Evolutionary conservation across 1,284 basidiomycete genomes (phyloP).

Genomic region (Schizophyllum amplum): DNA sequence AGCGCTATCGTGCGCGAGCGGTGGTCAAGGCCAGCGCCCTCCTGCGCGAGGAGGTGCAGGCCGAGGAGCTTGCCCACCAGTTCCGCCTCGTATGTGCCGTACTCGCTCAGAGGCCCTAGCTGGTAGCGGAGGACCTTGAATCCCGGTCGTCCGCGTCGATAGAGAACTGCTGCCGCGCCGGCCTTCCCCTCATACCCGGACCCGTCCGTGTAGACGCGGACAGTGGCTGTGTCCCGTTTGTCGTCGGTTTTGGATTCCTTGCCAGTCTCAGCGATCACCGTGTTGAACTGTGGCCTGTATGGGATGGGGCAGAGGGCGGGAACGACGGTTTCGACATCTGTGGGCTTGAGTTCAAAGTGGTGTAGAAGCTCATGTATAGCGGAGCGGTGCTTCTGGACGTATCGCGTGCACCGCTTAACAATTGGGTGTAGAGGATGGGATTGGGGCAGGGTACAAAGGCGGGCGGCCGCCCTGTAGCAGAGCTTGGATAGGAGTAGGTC

Average conservation of each 20-base stretch:
- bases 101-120: conserved; percentile 13
- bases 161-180: conserved; percentile 23
- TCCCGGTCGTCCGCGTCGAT: neutral
- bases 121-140: conserved; percentile 4
- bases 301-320: neutral
- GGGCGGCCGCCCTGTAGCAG: conserved; percentile 3
- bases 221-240: conserved; percentile 8
- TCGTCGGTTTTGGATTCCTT: conserved; percentile 4
- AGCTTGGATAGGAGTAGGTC: conserved; percentile 8
- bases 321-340: conserved; percentile 11
- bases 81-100: conserved; percentile 23
- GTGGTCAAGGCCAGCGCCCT: too few species aligned
- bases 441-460: conserved; percentile 11
- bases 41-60: conserved; percentile 10
- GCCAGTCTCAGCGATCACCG: conserved; percentile 8
- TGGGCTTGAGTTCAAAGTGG: conserved; percentile 9
- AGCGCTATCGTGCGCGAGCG: too few species aligned
- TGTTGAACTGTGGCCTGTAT: too few species aligned
- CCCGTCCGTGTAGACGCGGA: conserved; percentile 23
- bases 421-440: conserved; percentile 6
- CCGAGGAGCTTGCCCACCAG: conserved; percentile 16
- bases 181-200: conserved; percentile 19
- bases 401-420: neutral
- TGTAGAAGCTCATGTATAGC: conserved; percentile 11
- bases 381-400: conserved; percentile 7